Percentiles rank a stretch among this genome's conserved stretches.
These are phyloP conservation scores for Talaromyces sp. DNA, from an alignment of 2,329 filamentous ascomycete genomes.

Conservation along the genomic window DNA sequence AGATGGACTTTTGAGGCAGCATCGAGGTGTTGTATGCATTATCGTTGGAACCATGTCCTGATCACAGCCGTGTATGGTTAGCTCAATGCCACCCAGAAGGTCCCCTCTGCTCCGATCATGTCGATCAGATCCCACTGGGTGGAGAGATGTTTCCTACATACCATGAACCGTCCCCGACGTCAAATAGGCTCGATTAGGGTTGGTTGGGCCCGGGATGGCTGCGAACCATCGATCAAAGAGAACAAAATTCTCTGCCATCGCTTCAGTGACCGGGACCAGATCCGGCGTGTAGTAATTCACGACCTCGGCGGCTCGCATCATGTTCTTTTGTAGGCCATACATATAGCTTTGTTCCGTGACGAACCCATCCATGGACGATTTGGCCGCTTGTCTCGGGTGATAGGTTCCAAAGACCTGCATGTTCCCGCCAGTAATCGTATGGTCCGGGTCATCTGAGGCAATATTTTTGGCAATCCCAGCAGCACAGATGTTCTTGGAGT, in stretches of 20 bases:
- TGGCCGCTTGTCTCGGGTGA: constrained; percentile 32
- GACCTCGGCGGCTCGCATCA: constrained; percentile 44
- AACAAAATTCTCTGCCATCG: constrained; percentile 48
- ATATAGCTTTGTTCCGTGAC: constrained; percentile 46
- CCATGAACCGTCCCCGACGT: constrained; percentile 46
- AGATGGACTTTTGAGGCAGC: constrained; percentile 44
- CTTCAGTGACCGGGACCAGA: constrained; percentile 45
- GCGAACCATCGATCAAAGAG: constrained; percentile 51
- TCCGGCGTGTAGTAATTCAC: constrained; percentile 50
- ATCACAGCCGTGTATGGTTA: too few relatives aligned
- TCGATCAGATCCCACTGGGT: too few relatives aligned
- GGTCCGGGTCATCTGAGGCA: constrained; percentile 48
- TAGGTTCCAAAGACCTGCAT: constrained; percentile 47
- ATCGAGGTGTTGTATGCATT: constrained; percentile 36
- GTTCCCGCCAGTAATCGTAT: constrained; percentile 48
- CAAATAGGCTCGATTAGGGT: constrained; percentile 40
- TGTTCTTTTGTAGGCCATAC: constrained; percentile 31
- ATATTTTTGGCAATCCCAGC: constrained; percentile 31
- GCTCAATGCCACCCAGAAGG: too few relatives aligned
- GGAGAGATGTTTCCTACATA: not conserved
- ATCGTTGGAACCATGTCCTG: constrained; percentile 40
- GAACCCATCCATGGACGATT: constrained; percentile 44
- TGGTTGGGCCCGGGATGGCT: constrained; percentile 44
- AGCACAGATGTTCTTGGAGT: constrained; percentile 39
- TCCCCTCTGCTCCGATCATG: too few relatives aligned